These are phyloP conservation scores for Pascua sp. DNA, from an alignment of 1,284 basidiomycete species.

Conservation along the genomic window DNA sequence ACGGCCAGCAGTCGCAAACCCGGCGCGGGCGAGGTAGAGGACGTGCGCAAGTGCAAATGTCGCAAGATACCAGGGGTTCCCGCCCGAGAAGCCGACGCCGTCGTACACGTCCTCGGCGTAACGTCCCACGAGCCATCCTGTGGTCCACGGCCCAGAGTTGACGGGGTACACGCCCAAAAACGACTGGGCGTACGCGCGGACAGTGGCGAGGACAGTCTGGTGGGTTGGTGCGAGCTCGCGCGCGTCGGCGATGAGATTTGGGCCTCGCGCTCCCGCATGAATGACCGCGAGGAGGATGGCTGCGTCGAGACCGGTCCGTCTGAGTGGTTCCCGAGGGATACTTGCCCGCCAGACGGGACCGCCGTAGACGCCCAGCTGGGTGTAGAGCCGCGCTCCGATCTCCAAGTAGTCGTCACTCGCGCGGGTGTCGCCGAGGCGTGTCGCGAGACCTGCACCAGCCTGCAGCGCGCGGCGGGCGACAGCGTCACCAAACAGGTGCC, in stretches of 20 bases:
- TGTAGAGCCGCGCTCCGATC: constrained; percentile 32
- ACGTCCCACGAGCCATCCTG: constrained; percentile 50
- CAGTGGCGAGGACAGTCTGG: constrained; percentile 38
- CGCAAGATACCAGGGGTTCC: constrained; percentile 52
- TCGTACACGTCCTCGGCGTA: constrained; percentile 53
- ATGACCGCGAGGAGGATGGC: constrained; percentile 49
- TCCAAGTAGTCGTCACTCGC: constrained; percentile 44
- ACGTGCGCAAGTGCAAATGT: constrained; percentile 49
- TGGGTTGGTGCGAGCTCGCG: constrained; percentile 18
- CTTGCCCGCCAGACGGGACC: not conserved
- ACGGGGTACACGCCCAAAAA: constrained; percentile 49
- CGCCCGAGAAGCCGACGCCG: constrained; percentile 42
- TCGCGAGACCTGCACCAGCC: constrained; percentile 47
- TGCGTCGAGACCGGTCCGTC: constrained; percentile 41
- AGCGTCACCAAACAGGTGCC: constrained; percentile 53
- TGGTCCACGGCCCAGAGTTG: constrained; percentile 40
- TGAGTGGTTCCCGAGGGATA: too few relatives aligned
- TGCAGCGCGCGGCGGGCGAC: constrained; percentile 45
- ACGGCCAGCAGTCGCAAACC: constrained; percentile 10
- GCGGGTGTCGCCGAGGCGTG: constrained; percentile 36
- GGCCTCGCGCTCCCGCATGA: constrained; percentile 34
- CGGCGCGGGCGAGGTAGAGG: constrained; percentile 37
- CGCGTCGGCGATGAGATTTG: constrained; percentile 1
- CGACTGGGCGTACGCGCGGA: constrained; percentile 40
- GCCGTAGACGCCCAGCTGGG: constrained; percentile 39